phyloP scores from a whole-genome alignment of 2,329 filamentous ascomycete genomes.

The Westerdykella sp. region DNA sequence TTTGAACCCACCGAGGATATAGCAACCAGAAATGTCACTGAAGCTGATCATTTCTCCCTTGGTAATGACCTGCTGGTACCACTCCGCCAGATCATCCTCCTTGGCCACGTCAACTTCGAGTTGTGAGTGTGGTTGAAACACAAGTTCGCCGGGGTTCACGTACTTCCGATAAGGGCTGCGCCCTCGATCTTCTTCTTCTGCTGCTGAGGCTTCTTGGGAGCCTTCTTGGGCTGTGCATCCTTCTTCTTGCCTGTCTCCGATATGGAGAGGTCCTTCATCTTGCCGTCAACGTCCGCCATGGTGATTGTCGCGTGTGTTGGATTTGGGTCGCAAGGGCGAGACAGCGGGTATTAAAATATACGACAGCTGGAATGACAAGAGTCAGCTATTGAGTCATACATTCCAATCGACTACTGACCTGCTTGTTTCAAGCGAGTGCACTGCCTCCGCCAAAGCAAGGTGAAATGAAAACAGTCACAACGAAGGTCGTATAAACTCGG shows the following conservation, averaged over 20 bases:
- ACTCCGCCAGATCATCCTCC: slow-evolving; percentile 79
- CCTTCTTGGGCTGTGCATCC: slow-evolving; percentile 27
- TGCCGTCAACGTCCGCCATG: slow-evolving; percentile 34
- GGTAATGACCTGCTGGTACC: slow-evolving; percentile 96
- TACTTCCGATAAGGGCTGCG: slow-evolving; percentile 65
- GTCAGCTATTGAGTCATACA: too few relatives aligned
- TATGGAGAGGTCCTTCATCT: slow-evolving; percentile 43
- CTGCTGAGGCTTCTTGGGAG: slow-evolving; percentile 39
- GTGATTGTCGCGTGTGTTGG: neutral
- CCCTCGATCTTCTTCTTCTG: slow-evolving; percentile 54
- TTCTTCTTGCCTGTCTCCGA: slow-evolving; percentile 38
- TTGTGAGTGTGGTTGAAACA: too few relatives aligned
- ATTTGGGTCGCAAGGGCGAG: too few relatives aligned
- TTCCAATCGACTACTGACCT: too few relatives aligned
- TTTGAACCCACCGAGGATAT: slow-evolving; percentile 48
- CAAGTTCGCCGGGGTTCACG: too few relatives aligned
- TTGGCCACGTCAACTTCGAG: slow-evolving; percentile 65
- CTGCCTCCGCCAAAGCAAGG: neutral
- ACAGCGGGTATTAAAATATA: too few relatives aligned
- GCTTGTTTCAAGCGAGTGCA: too few relatives aligned
- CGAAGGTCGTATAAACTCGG: slow-evolving; percentile 1
- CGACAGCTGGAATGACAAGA: too few relatives aligned
- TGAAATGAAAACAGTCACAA: neutral
- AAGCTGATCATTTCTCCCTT: slow-evolving; percentile 97
- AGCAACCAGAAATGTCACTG: slow-evolving; percentile 92